A percentile compares a stretch with the other conserved stretches of the same genome.
phyloP scores from a whole-genome alignment of 345 rosid species.

The Hibiscus tridactylites region DNA sequence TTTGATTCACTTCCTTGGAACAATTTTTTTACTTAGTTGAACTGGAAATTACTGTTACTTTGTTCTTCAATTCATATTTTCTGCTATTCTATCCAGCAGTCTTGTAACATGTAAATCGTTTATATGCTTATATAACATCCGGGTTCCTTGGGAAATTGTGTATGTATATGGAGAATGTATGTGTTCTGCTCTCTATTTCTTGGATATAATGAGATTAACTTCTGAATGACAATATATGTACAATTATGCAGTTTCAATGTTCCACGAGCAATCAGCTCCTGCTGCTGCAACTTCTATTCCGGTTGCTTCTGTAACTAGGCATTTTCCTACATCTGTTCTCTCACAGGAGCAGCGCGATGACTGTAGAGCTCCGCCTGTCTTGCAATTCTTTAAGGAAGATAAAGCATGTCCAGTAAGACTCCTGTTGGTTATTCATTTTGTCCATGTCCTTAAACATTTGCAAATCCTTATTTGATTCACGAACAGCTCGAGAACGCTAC shows the following conservation, averaged over 20 bases:
- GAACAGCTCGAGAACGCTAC: conserved; percentile 33
- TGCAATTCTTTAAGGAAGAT: conserved; percentile 45
- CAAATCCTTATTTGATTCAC: not conserved
- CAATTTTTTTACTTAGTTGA: not conserved
- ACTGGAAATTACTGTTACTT: not conserved
- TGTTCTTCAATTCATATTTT: not conserved
- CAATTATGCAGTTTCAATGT: conserved; percentile 38
- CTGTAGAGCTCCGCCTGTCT: conserved; percentile 25
- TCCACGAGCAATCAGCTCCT: conserved; percentile 47
- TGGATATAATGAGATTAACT: not conserved
- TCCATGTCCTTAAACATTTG: not conserved
- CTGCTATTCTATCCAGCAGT: not conserved
- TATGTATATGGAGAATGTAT: not conserved
- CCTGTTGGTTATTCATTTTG: not conserved
- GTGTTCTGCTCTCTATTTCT: not conserved
- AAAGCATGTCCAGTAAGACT: conserved; percentile 40
- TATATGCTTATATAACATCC: not conserved
- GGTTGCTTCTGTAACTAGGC: conserved; percentile 39
- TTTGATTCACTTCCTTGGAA: not conserved
- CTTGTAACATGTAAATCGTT: not conserved
- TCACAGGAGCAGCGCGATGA: conserved; percentile 57
- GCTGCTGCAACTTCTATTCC: conserved; percentile 42
- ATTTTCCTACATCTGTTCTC: conserved; percentile 62
- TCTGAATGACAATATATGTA: not conserved
- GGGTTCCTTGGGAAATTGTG: not conserved